Conservation (phyloP, 2,329 filamentous ascomycete species). For the Coniochaeta prunicola region DNA sequence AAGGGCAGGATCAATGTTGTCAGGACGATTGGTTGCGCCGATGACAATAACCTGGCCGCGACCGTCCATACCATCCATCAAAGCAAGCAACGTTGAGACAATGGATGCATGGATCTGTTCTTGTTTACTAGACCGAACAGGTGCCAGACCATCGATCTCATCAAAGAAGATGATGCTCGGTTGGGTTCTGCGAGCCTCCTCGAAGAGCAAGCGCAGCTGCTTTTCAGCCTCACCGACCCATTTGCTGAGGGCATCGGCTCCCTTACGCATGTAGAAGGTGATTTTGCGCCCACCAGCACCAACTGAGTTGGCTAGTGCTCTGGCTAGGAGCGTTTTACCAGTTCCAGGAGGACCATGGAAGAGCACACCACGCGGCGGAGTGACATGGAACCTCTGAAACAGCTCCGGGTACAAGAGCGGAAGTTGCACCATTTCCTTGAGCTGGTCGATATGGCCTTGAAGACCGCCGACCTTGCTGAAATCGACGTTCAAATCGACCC, state of each 20-base stretch:
- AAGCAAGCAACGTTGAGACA: constrained; percentile 82
- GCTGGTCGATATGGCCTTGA: constrained; percentile 87
- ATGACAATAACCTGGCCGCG: constrained; percentile 97
- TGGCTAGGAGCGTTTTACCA: constrained; percentile 92
- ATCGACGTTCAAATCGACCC: constrained; percentile 85
- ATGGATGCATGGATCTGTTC: constrained; percentile 99
- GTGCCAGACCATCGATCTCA: constrained; percentile 94
- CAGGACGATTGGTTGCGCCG: constrained; percentile 93
- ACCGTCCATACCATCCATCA: constrained; percentile 99
- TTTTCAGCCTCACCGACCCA: constrained; percentile 98
- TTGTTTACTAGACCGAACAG: constrained; percentile 94
- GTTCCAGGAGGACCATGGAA: constrained; percentile 97
- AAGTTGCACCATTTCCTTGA: constrained; percentile 98
- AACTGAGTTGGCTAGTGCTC: constrained; percentile 85
- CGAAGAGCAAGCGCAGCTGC: constrained; percentile 86
- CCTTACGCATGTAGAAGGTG: constrained; percentile 99
- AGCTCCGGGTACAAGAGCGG: constrained; percentile 92
- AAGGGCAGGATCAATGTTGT: constrained; percentile 94
- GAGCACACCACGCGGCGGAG: constrained; percentile 86
- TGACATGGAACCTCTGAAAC: constrained; percentile 85
- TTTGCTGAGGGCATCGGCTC: constrained; percentile 93
- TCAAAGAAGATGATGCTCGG: constrained; percentile 99
- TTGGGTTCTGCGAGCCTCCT: constrained; percentile 90
- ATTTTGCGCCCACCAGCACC: constrained; percentile 87
- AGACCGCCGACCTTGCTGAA: constrained; percentile 93